Base-by-base conservation (phyloP, 768 basidiomycete species). In the Punctularia strigosozonata region DNA sequence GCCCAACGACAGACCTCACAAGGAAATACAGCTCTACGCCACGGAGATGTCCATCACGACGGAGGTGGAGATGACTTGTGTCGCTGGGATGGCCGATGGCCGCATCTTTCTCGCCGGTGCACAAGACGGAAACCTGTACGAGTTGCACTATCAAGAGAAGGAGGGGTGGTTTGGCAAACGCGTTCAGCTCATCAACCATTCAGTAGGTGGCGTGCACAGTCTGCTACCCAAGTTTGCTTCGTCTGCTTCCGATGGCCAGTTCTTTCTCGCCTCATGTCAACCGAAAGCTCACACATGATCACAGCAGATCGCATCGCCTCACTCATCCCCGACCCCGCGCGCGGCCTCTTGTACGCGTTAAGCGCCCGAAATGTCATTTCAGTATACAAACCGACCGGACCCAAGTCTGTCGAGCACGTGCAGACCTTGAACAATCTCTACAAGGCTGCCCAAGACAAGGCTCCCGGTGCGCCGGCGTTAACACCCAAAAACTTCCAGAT, bases 161-260 rank as follows among this genome's bases (percentile, higher is more conserved):
- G 86, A 91, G 51, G 82, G 85, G 0, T 94, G 90, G 90, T 94
- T 95, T 61, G 81, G 78, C 31, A 88, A 89, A 56, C 71, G 79
- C 36, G 75, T 87, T 17, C 77, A 83, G 47, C 67, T 98, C 39
- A 69, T 87, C 53, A 94, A 95, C 50, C 87, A 91, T 51, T 87
- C 90, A 15, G 69, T 85, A 28, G 76, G 83, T 31, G 72, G 80
- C 13, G 68, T 88, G 39, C 75, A 79, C 47, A 88, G 84, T 52
- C 66, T 89, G 37, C 65, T 92, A 19, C 89, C 89, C 33, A 71
- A 79, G 17, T 76, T 91, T 47, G 65, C 80, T 20, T 63, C 73
- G 8, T 61, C 76, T 4, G 73, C 63, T 40, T 52, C 65, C 25
- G 78, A 86, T 55, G 84, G 88, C 89, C 13, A 34, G 33, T 34